phyloP scores from a whole-genome alignment of 2,329 filamentous ascomycete species.

The Exophiala phaeomuriformis region DNA sequence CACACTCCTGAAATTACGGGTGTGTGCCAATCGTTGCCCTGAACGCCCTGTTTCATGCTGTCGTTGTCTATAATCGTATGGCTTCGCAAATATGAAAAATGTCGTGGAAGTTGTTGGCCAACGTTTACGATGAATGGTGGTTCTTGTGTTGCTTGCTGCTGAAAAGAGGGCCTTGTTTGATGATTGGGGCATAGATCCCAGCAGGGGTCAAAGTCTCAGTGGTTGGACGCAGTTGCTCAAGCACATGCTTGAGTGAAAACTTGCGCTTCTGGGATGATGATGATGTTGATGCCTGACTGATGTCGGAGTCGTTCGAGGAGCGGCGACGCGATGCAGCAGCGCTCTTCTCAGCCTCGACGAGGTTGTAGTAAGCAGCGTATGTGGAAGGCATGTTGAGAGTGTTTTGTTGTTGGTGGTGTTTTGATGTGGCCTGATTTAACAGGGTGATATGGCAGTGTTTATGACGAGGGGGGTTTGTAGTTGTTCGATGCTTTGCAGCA shows the following conservation, averaged over 20 bases:
- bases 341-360: slow-evolving; percentile 16
- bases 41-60: too few species aligned
- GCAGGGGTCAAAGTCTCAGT: slow-evolving; percentile 13
- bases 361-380: slow-evolving; percentile 24
- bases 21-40: too few species aligned
- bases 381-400: slow-evolving; percentile 18
- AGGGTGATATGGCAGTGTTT: background rate
- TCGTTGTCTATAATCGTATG: background rate
- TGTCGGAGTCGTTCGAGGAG: slow-evolving; percentile 10
- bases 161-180: slow-evolving; percentile 18
- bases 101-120: background rate
- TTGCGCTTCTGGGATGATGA: slow-evolving; percentile 13
- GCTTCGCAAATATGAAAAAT: background rate
- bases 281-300: slow-evolving; percentile 5
- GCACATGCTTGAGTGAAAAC: slow-evolving; percentile 16
- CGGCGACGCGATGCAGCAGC: slow-evolving; percentile 14
- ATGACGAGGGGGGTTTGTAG: background rate
- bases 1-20: too few species aligned
- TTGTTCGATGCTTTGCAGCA: background rate
- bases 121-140: slow-evolving; percentile 3
- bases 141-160: slow-evolving; percentile 5
- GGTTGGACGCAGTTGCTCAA: slow-evolving; percentile 21
- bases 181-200: slow-evolving; percentile 22
- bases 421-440: background rate
- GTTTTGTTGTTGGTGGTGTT: slow-evolving; percentile 3